These are phyloP conservation scores for Polytrichum formosum DNA, from an alignment of 225 moss, liverwort and hornwort genomes.

Conservation along the genomic window DNA sequence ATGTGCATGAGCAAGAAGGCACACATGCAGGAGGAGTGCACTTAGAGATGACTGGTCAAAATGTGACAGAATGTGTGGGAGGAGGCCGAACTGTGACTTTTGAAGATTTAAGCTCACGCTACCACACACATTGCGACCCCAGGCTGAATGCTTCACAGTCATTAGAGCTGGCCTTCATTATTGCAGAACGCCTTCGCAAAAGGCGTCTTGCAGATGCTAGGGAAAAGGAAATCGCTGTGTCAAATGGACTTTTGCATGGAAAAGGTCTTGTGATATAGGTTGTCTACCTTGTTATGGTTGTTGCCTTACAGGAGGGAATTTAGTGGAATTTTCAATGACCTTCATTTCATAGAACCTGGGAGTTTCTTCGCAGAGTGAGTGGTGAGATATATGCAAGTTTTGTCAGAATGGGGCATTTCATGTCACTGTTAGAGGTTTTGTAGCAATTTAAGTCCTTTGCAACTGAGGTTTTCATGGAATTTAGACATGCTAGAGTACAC, in stretches of 20 bases:
- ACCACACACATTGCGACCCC: slow-evolving; percentile 66
- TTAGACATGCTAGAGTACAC: not conserved
- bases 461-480: not conserved
- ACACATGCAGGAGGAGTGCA: slow-evolving; percentile 59
- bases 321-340: not conserved
- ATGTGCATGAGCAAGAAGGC: slow-evolving; percentile 59
- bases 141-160: slow-evolving; percentile 58
- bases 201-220: slow-evolving; percentile 18
- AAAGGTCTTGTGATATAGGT: slow-evolving; percentile 13
- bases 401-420: not conserved
- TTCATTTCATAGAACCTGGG: not conserved
- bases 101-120: slow-evolving; percentile 56
- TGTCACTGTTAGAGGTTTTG: not conserved
- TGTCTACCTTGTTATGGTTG: not conserved
- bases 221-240: not conserved
- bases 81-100: slow-evolving; percentile 43
- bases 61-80: slow-evolving; percentile 64
- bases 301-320: not conserved
- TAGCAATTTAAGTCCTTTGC: not conserved
- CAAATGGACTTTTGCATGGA: slow-evolving; percentile 9
- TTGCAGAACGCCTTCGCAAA: slow-evolving; percentile 49
- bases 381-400: slow-evolving; percentile 9
- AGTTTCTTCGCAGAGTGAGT: slow-evolving; percentile 3
- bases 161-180: slow-evolving; percentile 54
- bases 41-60: slow-evolving; percentile 62